These are phyloP conservation scores for Solanum habrochaites DNA, from an alignment of 257 asterid genomes.

Conservation along the genomic window DNA sequence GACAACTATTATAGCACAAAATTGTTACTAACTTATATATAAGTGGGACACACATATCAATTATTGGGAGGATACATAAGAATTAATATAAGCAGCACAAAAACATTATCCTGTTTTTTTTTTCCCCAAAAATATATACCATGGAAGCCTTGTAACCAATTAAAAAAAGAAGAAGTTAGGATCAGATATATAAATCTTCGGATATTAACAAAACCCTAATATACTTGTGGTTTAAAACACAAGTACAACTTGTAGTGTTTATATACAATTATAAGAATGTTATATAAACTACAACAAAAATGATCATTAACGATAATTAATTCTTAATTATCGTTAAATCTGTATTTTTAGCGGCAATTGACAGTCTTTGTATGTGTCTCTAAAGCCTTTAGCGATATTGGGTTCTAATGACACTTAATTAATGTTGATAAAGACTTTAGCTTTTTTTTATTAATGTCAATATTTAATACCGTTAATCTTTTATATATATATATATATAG, in stretches of 20 bases:
- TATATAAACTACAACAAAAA: neutral
- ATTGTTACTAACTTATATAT: neutral
- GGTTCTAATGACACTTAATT: too few species aligned
- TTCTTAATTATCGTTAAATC: too few species aligned
- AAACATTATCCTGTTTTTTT: neutral
- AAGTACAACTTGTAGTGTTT: neutral
- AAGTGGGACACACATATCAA: neutral
- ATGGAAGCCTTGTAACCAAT: too few species aligned
- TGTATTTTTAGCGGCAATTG: too few species aligned
- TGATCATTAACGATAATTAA: too few species aligned
- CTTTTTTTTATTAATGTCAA: too few species aligned
- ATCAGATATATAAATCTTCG: neutral
- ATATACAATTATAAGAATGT: neutral
- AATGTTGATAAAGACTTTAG: too few species aligned
- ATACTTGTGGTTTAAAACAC: neutral
- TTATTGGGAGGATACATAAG: neutral
- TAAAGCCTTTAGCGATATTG: too few species aligned
- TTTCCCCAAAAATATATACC: neutral
- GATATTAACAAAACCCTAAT: neutral
- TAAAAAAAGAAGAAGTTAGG: accelerated
- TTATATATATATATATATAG: too few species aligned
- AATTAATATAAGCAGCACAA: neutral
- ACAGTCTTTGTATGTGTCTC: too few species aligned
- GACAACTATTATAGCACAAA: neutral
- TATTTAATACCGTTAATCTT: too few species aligned